phyloP scores from a whole-genome alignment of 352 stramenopile genomes.

The Globisporangium yorkense region DNA sequence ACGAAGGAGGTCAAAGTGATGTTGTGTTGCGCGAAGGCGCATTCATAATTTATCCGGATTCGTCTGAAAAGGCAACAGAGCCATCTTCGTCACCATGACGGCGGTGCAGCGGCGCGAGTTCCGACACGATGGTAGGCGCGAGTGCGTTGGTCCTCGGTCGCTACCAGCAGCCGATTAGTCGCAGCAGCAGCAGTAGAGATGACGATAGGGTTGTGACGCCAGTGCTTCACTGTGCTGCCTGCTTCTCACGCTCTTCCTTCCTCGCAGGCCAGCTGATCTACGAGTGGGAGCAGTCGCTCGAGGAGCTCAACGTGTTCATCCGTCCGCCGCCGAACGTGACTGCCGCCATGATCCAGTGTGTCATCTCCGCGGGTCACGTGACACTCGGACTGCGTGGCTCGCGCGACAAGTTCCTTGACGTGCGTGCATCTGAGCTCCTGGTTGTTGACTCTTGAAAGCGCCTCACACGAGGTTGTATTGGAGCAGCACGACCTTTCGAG shows the following conservation, averaged over 20 bases:
- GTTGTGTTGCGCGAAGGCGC: too few species aligned
- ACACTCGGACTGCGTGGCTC: slow-evolving; percentile 86
- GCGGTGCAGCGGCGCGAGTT: neutral
- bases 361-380: slow-evolving; percentile 88
- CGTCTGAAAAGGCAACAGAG: neutral
- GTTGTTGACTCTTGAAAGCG: neutral
- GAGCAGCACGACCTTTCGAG: slow-evolving; percentile 87
- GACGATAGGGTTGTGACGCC: neutral
- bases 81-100: neutral
- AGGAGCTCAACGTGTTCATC: slow-evolving; percentile 96
- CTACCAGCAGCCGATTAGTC: too few species aligned
- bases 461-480: neutral
- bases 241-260: neutral
- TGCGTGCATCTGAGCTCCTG: slow-evolving; percentile 12
- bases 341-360: slow-evolving; percentile 80
- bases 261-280: slow-evolving; percentile 84
- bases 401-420: slow-evolving; percentile 91
- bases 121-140: neutral
- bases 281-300: slow-evolving; percentile 95
- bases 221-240: neutral
- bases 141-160: neutral
- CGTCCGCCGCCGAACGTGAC: slow-evolving; percentile 80
- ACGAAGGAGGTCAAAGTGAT: too few species aligned
- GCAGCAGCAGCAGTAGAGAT: too few species aligned
- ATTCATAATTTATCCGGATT: too few species aligned